Percentiles rank a stretch among this genome's conserved stretches.
Conservation (phyloP, 352 stramenopile genomes). For the Phytophthora vignae region DNA sequence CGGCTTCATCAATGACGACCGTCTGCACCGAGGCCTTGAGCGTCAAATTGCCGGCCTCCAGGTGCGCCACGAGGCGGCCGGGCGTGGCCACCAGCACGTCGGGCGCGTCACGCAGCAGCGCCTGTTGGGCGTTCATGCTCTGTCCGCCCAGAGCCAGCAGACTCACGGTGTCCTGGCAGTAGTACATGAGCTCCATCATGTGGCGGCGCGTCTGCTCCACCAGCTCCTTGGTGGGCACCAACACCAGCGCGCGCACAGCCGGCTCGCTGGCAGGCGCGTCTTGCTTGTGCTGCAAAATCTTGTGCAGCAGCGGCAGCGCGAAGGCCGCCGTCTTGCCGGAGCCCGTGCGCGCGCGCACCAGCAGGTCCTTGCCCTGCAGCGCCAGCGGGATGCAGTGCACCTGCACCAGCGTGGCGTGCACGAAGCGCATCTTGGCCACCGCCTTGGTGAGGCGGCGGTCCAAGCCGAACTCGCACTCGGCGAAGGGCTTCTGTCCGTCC, state of each 20-base stretch:
- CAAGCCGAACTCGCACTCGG: slow-evolving; percentile 88
- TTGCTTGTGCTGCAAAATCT: slow-evolving; percentile 89
- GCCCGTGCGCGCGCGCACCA: slow-evolving; percentile 93
- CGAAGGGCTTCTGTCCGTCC: slow-evolving; percentile 83
- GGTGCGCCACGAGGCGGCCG: slow-evolving; percentile 92
- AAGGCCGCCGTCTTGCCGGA: slow-evolving; percentile 96
- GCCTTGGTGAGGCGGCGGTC: slow-evolving; percentile 94
- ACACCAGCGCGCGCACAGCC: slow-evolving; percentile 89
- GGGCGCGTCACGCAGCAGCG: slow-evolving; percentile 83
- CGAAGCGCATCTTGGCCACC: slow-evolving; percentile 92
- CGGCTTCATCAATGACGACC: slow-evolving; percentile 98
- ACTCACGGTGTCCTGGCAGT: slow-evolving; percentile 95
- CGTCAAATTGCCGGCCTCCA: slow-evolving; percentile 81
- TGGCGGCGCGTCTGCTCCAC: slow-evolving; percentile 94
- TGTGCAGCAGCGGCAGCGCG: slow-evolving; percentile 92
- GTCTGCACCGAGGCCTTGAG: slow-evolving; percentile 94
- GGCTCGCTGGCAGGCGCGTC: slow-evolving; percentile 50
- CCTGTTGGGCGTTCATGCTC: slow-evolving; percentile 91
- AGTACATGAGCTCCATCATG: slow-evolving; percentile 96
- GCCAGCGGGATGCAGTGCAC: slow-evolving; percentile 94
- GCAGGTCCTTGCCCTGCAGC: slow-evolving; percentile 93
- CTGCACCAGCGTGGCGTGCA: slow-evolving; percentile 96
- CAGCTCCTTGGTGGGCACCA: slow-evolving; percentile 98
- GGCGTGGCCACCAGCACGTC: slow-evolving; percentile 97
- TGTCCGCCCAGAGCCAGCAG: slow-evolving; percentile 91